Percentiles rank a stretch among this genome's conserved stretches.
Conservation (phyloP, 768 basidiomycete species). For the Leccinum fibrillosum region DNA sequence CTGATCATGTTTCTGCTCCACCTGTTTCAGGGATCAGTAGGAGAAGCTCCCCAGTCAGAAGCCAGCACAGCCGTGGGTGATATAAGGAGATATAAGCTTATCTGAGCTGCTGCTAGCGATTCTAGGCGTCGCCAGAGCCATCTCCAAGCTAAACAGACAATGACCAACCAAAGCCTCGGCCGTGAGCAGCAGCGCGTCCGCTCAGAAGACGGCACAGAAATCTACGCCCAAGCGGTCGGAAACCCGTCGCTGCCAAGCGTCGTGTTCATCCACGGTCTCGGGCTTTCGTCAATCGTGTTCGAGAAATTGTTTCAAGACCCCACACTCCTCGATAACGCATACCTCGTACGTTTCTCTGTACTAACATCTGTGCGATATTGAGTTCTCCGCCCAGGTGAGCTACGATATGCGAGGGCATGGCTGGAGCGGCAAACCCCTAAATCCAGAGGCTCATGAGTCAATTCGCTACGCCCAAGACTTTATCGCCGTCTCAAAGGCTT, state of each 20-base stretch:
- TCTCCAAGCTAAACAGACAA: background rate
- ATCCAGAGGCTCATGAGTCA: conserved; percentile 3
- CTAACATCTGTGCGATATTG: background rate
- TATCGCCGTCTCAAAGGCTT: background rate
- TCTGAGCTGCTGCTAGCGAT: background rate
- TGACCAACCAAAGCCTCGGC: background rate
- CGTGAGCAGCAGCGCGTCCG: background rate
- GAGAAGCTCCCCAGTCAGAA: background rate
- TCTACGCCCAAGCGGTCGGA: conserved; percentile 6
- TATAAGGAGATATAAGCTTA: background rate
- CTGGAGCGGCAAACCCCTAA: background rate
- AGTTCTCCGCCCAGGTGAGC: background rate
- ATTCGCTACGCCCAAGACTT: conserved; percentile 8
- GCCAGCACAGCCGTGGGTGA: background rate
- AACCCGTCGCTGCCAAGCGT: background rate
- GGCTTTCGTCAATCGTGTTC: background rate
- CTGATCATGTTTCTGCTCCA: background rate
- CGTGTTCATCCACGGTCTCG: too few relatives aligned
- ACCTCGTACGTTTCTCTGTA: background rate
- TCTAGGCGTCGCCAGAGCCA: background rate
- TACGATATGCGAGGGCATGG: conserved; percentile 10
- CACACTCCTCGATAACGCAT: background rate
- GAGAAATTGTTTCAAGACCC: conserved; percentile 2
- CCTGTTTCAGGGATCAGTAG: background rate
- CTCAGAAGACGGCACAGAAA: conserved; percentile 5